A percentile compares a stretch with the other conserved stretches of the same genome.
phyloP scores from a whole-genome alignment of 164 flowering plant species.

The Kalanchoe fedtschenkoi region DNA sequence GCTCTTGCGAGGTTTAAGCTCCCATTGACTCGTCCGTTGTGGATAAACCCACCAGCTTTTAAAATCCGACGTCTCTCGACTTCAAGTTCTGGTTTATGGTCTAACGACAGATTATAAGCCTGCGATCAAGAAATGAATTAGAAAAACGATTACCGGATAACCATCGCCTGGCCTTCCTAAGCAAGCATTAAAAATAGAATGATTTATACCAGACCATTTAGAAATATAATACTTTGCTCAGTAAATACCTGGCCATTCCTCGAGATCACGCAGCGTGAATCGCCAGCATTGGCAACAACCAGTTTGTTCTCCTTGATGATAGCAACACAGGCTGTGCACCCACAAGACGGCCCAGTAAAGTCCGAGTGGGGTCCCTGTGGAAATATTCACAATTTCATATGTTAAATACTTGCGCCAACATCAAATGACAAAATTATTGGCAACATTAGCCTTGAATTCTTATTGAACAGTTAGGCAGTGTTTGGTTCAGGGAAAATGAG shows the following conservation, averaged over 20 bases:
- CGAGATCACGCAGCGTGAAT: conserved; percentile 97
- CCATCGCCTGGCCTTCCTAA: too few species aligned
- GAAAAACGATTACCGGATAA: too few species aligned
- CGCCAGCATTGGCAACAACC: conserved; percentile 98
- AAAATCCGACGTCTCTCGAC: conserved; percentile 81
- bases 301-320: conserved; percentile 67
- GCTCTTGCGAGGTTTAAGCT: conserved; percentile 96
- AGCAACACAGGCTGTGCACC: conserved; percentile 97
- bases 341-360: conserved; percentile 95
- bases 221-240: too few species aligned
- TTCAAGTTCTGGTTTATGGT: conserved; percentile 98
- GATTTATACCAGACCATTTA: too few species aligned
- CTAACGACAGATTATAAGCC: conserved; percentile 95
- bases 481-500: too few species aligned
- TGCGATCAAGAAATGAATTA: too few species aligned
- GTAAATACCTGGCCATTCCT: conserved; percentile 98
- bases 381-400: too few species aligned
- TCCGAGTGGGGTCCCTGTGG: conserved; percentile 98
- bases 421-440: too few species aligned
- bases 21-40: conserved; percentile 97
- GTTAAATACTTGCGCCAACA: too few species aligned
- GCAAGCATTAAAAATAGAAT: too few species aligned
- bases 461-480: too few species aligned
- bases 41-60: conserved; percentile 97
- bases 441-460: too few species aligned